Evolutionary conservation across 2,329 filamentous ascomycete genomes (phyloP), one percentile per base, ranked within the genome.

Genomic region (Calonectria hongkongensis): DNA sequence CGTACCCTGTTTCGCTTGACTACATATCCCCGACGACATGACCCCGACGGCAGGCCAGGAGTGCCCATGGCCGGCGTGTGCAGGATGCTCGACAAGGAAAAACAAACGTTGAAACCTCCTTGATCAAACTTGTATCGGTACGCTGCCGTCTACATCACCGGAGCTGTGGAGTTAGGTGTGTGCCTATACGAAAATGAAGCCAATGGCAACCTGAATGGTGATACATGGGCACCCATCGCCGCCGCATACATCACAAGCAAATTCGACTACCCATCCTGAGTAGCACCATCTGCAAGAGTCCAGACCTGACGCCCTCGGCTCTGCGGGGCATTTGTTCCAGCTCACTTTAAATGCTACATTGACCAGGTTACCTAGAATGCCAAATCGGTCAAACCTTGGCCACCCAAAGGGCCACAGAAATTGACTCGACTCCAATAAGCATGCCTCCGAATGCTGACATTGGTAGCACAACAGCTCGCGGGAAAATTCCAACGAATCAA

Each of bases 391-490:
- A 25, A 25, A 33, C 33, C 21, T 58, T 16, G 30, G n/a, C 12
- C n/a, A n/a, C 54, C 30, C 36, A n/a, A 58, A 39, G 54, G 33
- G n/a, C 2, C n/a, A 58, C 36, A 21, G n/a, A 13, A 54, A 18
- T n/a, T 18, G 30, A 21, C 33, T 58, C 54, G 33, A 27, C 54
- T 58, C 54, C 54, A 39, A 58, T 39, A 21, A 39, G 30, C 33
- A 16, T 13, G 10, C n/a, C n/a, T 12, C 21, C 21, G 54, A 8
- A 36, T 39, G 30, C 30, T 39, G 12, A 25, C 30, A 21, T 58
- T 36, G 54, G 54, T 58, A 39, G 54, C 54, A 58, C 33, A 58
- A 25, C 54, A 58, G 54, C n/a, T 39, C n/a, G 54, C 10, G n/a
- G 54, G 13, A 10, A 39, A 28, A 39, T 39, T 13, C 33, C n/a